These are phyloP conservation scores for Pistacia vera DNA, from an alignment of 345 rosid species.

Conservation along the genomic window DNA sequence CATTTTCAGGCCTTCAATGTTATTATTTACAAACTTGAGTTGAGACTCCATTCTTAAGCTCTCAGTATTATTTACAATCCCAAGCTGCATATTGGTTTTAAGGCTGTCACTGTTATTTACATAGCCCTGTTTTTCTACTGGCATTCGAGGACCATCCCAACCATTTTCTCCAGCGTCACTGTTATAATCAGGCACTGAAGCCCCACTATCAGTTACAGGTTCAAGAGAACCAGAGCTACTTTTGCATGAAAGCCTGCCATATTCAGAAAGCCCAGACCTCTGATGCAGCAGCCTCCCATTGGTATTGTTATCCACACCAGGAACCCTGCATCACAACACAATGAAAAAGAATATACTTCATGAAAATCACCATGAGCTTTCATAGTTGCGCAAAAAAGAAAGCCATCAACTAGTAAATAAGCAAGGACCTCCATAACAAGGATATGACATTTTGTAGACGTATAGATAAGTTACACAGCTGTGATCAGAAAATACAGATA, in stretches of 20 bases:
- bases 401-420: neutral
- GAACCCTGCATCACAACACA: slow-evolving; percentile 30
- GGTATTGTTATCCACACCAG: slow-evolving; percentile 32
- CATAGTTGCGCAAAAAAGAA: neutral
- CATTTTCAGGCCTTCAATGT: slow-evolving; percentile 44
- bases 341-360: neutral
- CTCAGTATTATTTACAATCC: slow-evolving; percentile 62
- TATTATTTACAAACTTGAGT: slow-evolving; percentile 59
- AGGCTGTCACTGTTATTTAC: slow-evolving; percentile 46
- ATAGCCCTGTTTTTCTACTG: slow-evolving; percentile 38
- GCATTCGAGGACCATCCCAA: slow-evolving; percentile 36
- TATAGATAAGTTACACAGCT: neutral
- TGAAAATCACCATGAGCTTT: neutral
- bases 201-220: slow-evolving; percentile 25
- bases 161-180: slow-evolving; percentile 36
- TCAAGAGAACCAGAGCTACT: slow-evolving; percentile 46
- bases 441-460: neutral
- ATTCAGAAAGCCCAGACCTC: slow-evolving; percentile 40
- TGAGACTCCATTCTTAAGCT: slow-evolving; percentile 51
- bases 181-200: slow-evolving; percentile 28
- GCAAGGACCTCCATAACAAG: slow-evolving; percentile 21
- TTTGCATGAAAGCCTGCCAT: slow-evolving; percentile 32
- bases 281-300: slow-evolving; percentile 37
- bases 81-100: slow-evolving; percentile 31
- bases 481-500: too few species aligned